phyloP scores from a whole-genome alignment of 805 yeast genomes.

The Aciculoconidium aculeatum region DNA sequence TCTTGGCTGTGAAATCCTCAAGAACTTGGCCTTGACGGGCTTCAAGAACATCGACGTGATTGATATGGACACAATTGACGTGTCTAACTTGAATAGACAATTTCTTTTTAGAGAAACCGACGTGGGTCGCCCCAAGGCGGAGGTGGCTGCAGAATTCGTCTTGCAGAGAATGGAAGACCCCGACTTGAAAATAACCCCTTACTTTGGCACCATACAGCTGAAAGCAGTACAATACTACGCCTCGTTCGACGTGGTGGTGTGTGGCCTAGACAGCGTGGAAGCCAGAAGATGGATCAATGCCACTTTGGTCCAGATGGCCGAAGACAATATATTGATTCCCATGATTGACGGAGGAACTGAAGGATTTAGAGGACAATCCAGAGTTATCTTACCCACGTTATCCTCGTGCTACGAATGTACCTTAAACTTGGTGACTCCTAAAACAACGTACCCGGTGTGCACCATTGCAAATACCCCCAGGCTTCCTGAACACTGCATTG shows the following conservation, averaged over 20 bases:
- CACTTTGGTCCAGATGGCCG: conserved; percentile 58
- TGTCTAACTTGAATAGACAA: conserved; percentile 73
- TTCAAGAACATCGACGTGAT: conserved; percentile 60
- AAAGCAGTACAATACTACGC: conserved; percentile 56
- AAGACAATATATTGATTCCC: conserved; percentile 36
- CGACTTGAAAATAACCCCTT: conserved; percentile 45
- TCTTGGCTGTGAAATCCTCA: conserved; percentile 73
- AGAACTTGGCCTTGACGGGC: conserved; percentile 66
- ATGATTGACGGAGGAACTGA: conserved; percentile 94
- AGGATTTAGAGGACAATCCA: conserved; percentile 86
- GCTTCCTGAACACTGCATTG: conserved; percentile 89
- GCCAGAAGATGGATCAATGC: conserved; percentile 89
- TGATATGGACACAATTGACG: conserved; percentile 79
- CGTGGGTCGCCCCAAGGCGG: conserved; percentile 63
- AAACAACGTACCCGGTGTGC: conserved; percentile 77
- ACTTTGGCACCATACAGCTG: conserved; percentile 56
- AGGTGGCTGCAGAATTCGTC: conserved; percentile 57
- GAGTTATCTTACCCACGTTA: conserved; percentile 78
- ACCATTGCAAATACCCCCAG: conserved; percentile 95
- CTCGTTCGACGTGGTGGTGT: conserved; percentile 66
- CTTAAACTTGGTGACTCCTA: conserved; percentile 61
- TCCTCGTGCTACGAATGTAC: conserved; percentile 94
- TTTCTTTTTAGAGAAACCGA: conserved; percentile 58
- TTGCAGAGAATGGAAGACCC: conserved; percentile 36
- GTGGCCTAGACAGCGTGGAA: conserved; percentile 86